Evolutionary conservation across 2,329 filamentous ascomycete genomes (phyloP).

Genomic region (Calcarisporium arbuscula): DNA sequence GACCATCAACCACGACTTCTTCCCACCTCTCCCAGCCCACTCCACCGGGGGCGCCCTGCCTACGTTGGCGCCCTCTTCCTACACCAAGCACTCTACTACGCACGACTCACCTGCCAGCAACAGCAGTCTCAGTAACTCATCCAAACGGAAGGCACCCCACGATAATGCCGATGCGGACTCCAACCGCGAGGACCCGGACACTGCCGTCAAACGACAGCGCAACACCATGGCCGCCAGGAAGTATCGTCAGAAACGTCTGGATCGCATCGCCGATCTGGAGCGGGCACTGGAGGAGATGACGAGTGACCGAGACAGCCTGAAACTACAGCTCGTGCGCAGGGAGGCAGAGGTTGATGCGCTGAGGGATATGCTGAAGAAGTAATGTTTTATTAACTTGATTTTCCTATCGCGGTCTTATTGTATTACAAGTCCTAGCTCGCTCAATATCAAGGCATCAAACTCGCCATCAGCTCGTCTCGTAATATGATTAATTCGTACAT

Average conservation of each 20-base stretch:
- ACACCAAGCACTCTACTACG: neutral
- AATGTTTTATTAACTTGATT: slow-evolving; percentile 12
- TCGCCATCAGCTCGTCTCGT: no score
- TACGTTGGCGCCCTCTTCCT: slow-evolving; percentile 1
- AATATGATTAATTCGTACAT: no score
- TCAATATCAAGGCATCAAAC: no score
- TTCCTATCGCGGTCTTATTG: neutral
- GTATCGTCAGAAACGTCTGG: slow-evolving; percentile 64
- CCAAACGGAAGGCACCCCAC: slow-evolving; percentile 11
- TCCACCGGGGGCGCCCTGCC: slow-evolving; percentile 3
- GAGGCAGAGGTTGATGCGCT: slow-evolving; percentile 61
- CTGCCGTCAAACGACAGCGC: slow-evolving; percentile 51
- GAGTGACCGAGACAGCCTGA: slow-evolving; percentile 57
- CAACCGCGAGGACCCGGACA: slow-evolving; percentile 18
- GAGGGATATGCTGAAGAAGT: slow-evolving; percentile 38
- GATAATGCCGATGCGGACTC: slow-evolving; percentile 10
- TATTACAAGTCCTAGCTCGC: no score
- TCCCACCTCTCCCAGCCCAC: slow-evolving; percentile 4
- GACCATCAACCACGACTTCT: slow-evolving; percentile 1
- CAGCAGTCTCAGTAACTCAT: slow-evolving; percentile 7
- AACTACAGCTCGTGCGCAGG: slow-evolving; percentile 54
- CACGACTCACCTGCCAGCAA: slow-evolving; percentile 7
- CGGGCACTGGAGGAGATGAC: slow-evolving; percentile 50
- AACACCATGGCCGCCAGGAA: slow-evolving; percentile 68
- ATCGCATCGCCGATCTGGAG: slow-evolving; percentile 59